phyloP scores from a whole-genome alignment of 805 yeast genomes.

The Tetrapisispora namnaoensis region DNA sequence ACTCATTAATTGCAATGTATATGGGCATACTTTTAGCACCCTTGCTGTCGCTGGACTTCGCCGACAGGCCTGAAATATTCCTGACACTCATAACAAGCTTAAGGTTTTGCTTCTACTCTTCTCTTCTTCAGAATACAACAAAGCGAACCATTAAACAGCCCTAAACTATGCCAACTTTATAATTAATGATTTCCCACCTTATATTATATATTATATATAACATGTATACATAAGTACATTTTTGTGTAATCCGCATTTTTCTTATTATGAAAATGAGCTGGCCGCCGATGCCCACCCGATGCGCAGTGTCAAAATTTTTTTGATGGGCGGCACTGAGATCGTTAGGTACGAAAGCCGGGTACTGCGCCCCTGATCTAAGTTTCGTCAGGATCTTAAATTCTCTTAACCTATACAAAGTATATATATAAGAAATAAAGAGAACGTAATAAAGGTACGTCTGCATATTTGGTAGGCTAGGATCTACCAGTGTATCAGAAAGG shows the following conservation, averaged over 20 bases:
- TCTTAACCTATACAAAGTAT: too few species aligned
- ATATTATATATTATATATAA: neutral
- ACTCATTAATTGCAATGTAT: constrained; percentile 66
- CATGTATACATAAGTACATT: too few species aligned
- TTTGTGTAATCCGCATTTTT: too few species aligned
- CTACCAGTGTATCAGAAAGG: neutral
- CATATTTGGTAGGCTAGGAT: too few species aligned
- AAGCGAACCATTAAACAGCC: too few species aligned
- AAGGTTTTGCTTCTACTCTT: neutral
- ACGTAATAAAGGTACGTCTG: too few species aligned
- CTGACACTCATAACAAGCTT: neutral
- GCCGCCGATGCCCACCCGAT: neutral
- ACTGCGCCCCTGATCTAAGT: too few species aligned
- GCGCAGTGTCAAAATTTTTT: neutral
- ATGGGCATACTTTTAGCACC: constrained; percentile 12
- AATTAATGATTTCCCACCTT: too few species aligned
- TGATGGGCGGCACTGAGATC: neutral
- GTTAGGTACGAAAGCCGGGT: neutral
- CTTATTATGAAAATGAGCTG: too few species aligned
- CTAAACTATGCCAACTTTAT: too few species aligned
- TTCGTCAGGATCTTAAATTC: too few species aligned
- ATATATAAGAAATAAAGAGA: too few species aligned
- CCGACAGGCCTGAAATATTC: constrained; percentile 1
- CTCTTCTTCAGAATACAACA: neutral
- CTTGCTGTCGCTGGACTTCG: neutral